Base-by-base conservation (phyloP, 2,329 filamentous ascomycete species). In the Hypoxylon sp. region DNA sequence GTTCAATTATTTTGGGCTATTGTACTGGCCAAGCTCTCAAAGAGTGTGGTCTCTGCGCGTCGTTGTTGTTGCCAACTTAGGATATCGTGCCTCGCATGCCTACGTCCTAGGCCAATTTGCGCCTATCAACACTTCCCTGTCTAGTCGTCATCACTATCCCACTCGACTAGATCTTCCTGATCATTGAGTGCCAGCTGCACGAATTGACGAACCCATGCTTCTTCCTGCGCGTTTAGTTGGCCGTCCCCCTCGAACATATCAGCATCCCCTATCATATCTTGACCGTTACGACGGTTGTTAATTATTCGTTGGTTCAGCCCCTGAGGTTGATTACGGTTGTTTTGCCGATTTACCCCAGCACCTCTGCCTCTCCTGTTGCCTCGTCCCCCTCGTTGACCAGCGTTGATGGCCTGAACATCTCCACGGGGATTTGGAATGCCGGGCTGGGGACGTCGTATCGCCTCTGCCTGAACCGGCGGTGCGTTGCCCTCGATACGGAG, bases 181-280 rank as follows among this genome's bases (percentile, higher is more conserved):
- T 88, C 86, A 35, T 84, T 79, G 59, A 88, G 79, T 3, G 86
- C 86, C 72, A 87, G 81, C 75, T 83, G 82, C 53, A 88, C 85
- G 74, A 88, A 88, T 59, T 82, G 81, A 52, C 85, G 81, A 48
- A 88, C 79, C 86, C 86, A 88, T 35, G 83, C 85, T 69, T 81
- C 81, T 63, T 87, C 82, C 19, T 75, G 78, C n/a, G 81, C 79
- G 70, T 86, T 80, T 55, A 87, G 78, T 57, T 77, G 81, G 39
- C 72, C 79, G 31, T 73, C 67, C 52, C 58, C 70, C 51, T 62
- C 66, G 61, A 66, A 66, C 48, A 63, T 67, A 22, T 74, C 68
- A 48, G 60, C 72, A 37, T 73, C 66, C 63, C 66, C 63, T 59
- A 72, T 66, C 64, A 67, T 57, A 62, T 73, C 63, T 60, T 73